Evolutionary conservation across 2,329 filamentous ascomycete species (phyloP), one percentile per base, ranked within the genome.

Genomic region (Cordyceps sp.): DNA sequence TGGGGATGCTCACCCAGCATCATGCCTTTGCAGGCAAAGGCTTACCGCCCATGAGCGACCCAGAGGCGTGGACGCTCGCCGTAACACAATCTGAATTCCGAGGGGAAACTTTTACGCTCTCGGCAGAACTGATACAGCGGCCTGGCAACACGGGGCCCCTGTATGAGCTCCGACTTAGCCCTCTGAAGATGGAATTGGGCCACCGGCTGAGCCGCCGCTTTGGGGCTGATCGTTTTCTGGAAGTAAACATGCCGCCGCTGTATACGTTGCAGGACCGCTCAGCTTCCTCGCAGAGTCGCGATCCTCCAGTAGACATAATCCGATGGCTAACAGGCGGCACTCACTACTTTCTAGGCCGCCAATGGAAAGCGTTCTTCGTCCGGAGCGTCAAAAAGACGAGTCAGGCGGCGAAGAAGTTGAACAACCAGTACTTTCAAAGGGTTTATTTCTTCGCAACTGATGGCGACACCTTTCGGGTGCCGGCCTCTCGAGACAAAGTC

Each of bases 161-260:
- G 0, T 68, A 70, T 36, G 37, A 42, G 0, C 41, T 74, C 5
- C 54, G 53, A 5, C 53, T 76, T 9, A 52, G 59, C 2, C 61
- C 66, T 0, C 42, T 73, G 2, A 54, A 49, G 9, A 43, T 72
- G 2, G 64, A 70, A 18, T 43, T 55, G 3, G 53, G 62, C 0
- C 59, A 71, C 44, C 63, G 72, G 2, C 46, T 76, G 0, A 52
- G 53, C 15, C 61, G 72, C 10, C 62, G 61, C 5, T 73, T 73
- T 39, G 70, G 72, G 0, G 48, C 61, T 0, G 70, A 77, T 38
- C 58, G 72, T 1, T 74, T 74, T 29, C 37, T 77, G 2, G 67
- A 75, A 33, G 35, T 77, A 1, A 45, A 59, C 5, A 52, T 74
- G 5, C 69, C 71, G 0, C 55, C n/a, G n/a, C n/a, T n/a, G n/a